Evolutionary conservation across 116 monocot species (phyloP), one percentile per base, ranked within the genome.

Genomic region (Cymodocea nodosa): DNA sequence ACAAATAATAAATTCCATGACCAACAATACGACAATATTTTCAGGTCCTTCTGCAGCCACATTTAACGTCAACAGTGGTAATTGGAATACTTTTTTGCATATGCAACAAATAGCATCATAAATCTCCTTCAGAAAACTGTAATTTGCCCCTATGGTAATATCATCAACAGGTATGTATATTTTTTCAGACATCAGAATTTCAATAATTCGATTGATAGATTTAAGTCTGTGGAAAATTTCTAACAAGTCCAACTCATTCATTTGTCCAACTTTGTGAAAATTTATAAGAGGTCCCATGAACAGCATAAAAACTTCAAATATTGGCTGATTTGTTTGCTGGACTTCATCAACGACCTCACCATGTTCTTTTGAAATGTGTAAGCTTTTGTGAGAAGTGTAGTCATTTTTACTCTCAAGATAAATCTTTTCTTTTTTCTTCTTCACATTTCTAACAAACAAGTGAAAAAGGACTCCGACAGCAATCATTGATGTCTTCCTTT

Each of bases 291-390:
- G 93, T 59, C 84, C 74, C 76, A 89, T 85, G 72, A 93, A 84
- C 50, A 80, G 84, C 51, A 76, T 62, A 71, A 86, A 93, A 37
- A 86, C 84, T 69, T 85, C 84, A 86, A 93, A 93, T 0, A 89
- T 66, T 59, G 79, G 76, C 37, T 76, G 75, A 36, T 66, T 74
- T 3, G 71, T 60, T 52, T 77, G 77, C 40, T 74, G 63, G 54
- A 71, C 65, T 62, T 83, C 75, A 59, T 67, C 82, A 50, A 73
- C 54, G 35, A 23, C 34, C 56, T 75, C 80, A 18, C 35, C 50
- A 18, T 49, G 57, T 48, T 75, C 82, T 22, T 61, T 52, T 62
- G 39, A 39, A 39, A 2, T 0, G 17, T n/a, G 15, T 13, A 1
- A n/a, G 25, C 17, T 62, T 65, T 76, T 89, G 0, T 64, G 60